Base-by-base conservation (phyloP, 495 filamentous ascomycete species). In the Aspergillus biplanus region DNA sequence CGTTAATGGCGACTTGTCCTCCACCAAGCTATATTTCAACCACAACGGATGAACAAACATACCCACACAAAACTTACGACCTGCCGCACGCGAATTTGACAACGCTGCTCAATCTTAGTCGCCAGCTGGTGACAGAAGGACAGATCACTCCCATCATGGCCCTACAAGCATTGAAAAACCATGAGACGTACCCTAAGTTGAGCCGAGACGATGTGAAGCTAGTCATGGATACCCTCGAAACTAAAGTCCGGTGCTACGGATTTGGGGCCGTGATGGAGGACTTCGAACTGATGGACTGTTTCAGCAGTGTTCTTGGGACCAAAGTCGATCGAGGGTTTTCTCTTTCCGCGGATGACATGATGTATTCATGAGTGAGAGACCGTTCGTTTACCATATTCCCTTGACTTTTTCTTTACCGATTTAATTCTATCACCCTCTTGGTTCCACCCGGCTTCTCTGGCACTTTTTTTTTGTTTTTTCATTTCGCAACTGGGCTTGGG, bases 91-190 rank as follows among this genome's bases (percentile, higher is more conserved):
- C 82, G 42, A 91, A 96, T 67, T 82, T 98, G 46, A 72, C 85
- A 35, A 93, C 90, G 50, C 81, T 98, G 46, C 84, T 97, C 56
- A 89, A 96, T 72, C 82, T 96, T 56, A 96, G 92, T 77, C 85
- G 87, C 67, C 85, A 90, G 66, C 82, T 98, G 7, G 88, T 94
- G 61, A 86, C 96, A 0, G 92, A 96, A 63, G 91, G 92, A 31
- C 95, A 99, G 75, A 90, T 99, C 72, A 97, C 94, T n/a, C 95
- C 95, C 0, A 89, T 97, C 58, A 95, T 95, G 92, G 93, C 93
- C 1, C 93, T 94, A 84, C 89, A 92, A 62, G 88, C 88, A 74
- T 83, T 99, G 33, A 82, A 91, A 52, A 82, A 80, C 52, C 87
- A 97, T 73, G 85, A 87, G 62, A 76, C 88, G 52, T 86, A 93